phyloP scores from a whole-genome alignment of 2,329 filamentous ascomycete species.

The Trichophyton benhamiae region DNA sequence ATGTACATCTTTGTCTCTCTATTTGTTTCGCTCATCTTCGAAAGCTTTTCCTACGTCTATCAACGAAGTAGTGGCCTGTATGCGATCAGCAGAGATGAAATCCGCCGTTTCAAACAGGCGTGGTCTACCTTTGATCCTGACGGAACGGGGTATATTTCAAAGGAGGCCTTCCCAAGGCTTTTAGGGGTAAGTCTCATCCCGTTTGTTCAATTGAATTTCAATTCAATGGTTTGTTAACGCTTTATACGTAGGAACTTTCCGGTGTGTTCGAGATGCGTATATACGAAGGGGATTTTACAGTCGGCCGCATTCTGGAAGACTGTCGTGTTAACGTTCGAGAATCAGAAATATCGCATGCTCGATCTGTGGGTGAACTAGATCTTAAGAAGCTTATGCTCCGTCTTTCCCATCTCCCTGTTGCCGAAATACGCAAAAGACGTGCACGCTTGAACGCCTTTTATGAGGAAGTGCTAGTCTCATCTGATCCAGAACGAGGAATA shows the following conservation, averaged over 20 bases:
- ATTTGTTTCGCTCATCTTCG: slow-evolving; percentile 96
- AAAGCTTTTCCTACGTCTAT: slow-evolving; percentile 98
- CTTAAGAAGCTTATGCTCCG: slow-evolving; percentile 62
- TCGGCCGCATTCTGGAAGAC: slow-evolving; percentile 75
- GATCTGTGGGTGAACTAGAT: slow-evolving; percentile 49
- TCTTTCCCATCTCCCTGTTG: slow-evolving; percentile 59
- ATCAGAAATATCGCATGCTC: slow-evolving; percentile 27
- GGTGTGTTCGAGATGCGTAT: slow-evolving; percentile 96
- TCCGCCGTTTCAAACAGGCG: slow-evolving; percentile 92
- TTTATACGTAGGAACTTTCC: slow-evolving; percentile 57
- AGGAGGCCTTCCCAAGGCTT: slow-evolving; percentile 76
- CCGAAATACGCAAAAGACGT: slow-evolving; percentile 61
- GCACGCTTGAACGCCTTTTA: slow-evolving; percentile 87
- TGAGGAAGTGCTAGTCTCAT: slow-evolving; percentile 88
- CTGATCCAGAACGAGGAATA: slow-evolving; percentile 79
- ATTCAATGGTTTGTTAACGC: neutral
- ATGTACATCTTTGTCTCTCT: slow-evolving; percentile 99
- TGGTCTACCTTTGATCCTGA: slow-evolving; percentile 93
- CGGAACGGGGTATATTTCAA: slow-evolving; percentile 81
- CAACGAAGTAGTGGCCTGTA: slow-evolving; percentile 89
- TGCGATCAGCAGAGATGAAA: slow-evolving; percentile 81
- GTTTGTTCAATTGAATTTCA: neutral
- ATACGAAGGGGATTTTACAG: slow-evolving; percentile 80
- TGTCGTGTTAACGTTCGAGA: slow-evolving; percentile 49
- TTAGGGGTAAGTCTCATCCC: slow-evolving; percentile 51